Percentiles rank a stretch among this genome's conserved stretches.
Conservation (phyloP, 2,329 filamentous ascomycete species). For the Colletotrichum costaricense region DNA sequence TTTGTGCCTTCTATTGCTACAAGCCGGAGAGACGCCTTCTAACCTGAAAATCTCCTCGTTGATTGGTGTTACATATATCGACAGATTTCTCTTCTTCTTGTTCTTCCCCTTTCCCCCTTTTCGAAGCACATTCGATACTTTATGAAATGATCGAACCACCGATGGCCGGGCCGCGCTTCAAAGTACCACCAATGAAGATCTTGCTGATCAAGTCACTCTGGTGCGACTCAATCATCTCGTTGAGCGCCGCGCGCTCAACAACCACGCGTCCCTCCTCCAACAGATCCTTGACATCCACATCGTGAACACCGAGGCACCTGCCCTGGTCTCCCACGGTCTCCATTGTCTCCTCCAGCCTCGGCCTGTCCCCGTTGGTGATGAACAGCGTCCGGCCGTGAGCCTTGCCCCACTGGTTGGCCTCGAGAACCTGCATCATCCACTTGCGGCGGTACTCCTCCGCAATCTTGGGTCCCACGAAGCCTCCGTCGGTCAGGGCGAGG, state of each 20-base stretch:
- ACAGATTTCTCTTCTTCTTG: background rate
- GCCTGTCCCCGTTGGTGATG: slow-evolving; percentile 72
- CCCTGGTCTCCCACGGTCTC: slow-evolving; percentile 73
- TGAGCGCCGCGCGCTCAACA: slow-evolving; percentile 84
- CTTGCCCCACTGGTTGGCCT: slow-evolving; percentile 76
- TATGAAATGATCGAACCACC: slow-evolving; percentile 44
- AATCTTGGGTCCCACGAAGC: slow-evolving; percentile 59
- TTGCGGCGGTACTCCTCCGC: slow-evolving; percentile 68
- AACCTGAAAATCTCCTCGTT: slow-evolving; percentile 23
- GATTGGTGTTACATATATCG: slow-evolving; percentile 33
- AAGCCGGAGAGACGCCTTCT: slow-evolving; percentile 28
- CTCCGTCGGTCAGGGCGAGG: slow-evolving; percentile 48
- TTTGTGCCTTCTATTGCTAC: slow-evolving; percentile 34
- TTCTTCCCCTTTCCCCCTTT: background rate
- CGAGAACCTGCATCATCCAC: slow-evolving; percentile 76
- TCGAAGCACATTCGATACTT: background rate
- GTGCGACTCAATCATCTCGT: slow-evolving; percentile 78
- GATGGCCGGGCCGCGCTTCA: slow-evolving; percentile 45
- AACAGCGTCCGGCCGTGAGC: slow-evolving; percentile 78
- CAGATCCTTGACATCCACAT: slow-evolving; percentile 96
- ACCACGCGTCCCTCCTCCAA: slow-evolving; percentile 87
- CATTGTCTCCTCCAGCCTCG: slow-evolving; percentile 75
- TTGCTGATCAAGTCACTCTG: slow-evolving; percentile 71
- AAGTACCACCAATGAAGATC: slow-evolving; percentile 56
- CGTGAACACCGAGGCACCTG: slow-evolving; percentile 74